Percentiles rank a stretch among this genome's conserved stretches.
These are phyloP conservation scores for Amorphotheca resinae DNA, from an alignment of 495 filamentous ascomycete genomes.

Conservation along the genomic window DNA sequence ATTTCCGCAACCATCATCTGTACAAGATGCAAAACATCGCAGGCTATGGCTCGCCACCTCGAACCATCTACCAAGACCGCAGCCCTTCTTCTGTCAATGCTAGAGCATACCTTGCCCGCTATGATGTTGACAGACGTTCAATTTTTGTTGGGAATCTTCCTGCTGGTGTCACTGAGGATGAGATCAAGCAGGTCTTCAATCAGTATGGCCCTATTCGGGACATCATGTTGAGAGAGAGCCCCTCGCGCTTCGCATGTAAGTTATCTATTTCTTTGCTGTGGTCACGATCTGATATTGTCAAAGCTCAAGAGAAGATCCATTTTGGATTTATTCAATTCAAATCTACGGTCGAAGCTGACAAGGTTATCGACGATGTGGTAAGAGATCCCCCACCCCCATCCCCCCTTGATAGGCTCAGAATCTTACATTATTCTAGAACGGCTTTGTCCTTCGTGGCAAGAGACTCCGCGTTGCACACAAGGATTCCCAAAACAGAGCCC, in stretches of 20 bases:
- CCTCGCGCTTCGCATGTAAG: slow-evolving; percentile 25
- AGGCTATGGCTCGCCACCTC: slow-evolving; percentile 12
- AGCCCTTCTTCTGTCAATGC: slow-evolving; percentile 5
- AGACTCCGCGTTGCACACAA: slow-evolving; percentile 17
- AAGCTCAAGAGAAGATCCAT: slow-evolving; percentile 21
- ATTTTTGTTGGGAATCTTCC: slow-evolving; percentile 41
- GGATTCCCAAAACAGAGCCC: slow-evolving; percentile 12
- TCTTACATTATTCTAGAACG: slow-evolving; percentile 8
- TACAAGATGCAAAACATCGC: slow-evolving; percentile 15
- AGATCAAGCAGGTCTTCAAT: slow-evolving; percentile 27
- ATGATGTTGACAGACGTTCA: slow-evolving; percentile 36
- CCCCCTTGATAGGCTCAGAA: not conserved
- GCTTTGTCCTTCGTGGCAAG: slow-evolving; percentile 7
- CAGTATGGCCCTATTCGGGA: slow-evolving; percentile 29
- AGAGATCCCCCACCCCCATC: not conserved
- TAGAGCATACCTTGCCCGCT: slow-evolving; percentile 26
- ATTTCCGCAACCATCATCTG: slow-evolving; percentile 12
- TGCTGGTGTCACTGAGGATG: slow-evolving; percentile 22
- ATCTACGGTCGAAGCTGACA: slow-evolving; percentile 23
- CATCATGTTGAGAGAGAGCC: slow-evolving; percentile 29
- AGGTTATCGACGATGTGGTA: slow-evolving; percentile 24
- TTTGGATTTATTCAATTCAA: slow-evolving; percentile 45
- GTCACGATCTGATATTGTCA: not conserved
- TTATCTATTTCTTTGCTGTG: not conserved
- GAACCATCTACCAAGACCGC: slow-evolving; percentile 16